phyloP scores from a whole-genome alignment of 1,284 basidiomycete species.

The Exobasidium cylindrosporum region DNA sequence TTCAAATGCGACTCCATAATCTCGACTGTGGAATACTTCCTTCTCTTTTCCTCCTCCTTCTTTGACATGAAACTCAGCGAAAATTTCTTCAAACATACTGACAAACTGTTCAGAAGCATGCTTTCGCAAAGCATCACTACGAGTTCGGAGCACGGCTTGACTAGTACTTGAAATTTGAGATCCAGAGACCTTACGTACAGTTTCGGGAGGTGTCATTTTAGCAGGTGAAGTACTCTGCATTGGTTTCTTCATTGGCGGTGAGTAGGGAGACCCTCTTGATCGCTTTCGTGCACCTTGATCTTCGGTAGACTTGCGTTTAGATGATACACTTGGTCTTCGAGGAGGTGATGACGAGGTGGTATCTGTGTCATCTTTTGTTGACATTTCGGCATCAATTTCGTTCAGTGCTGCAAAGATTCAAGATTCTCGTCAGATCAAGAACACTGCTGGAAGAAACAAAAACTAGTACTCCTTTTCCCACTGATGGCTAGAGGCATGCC shows the following conservation, averaged over 20 bases:
- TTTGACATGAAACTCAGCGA: not conserved
- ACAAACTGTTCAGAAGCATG: slow-evolving; percentile 15
- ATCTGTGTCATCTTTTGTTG: not conserved
- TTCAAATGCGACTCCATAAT: slow-evolving; percentile 31
- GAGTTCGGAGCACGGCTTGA: not conserved
- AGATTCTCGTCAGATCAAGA: no score
- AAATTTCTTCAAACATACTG: slow-evolving; percentile 16
- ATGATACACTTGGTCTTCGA: not conserved
- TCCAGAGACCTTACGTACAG: not conserved
- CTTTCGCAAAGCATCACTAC: slow-evolving; percentile 15
- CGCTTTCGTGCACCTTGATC: not conserved
- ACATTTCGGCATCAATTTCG: no score
- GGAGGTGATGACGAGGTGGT: slow-evolving; percentile 8
- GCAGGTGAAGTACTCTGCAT: not conserved
- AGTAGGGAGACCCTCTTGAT: not conserved
- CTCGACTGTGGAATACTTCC: slow-evolving; percentile 4
- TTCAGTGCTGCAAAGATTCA: no score
- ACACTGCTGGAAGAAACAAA: no score
- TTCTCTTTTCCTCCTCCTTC: slow-evolving; percentile 11
- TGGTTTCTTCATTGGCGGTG: not conserved
- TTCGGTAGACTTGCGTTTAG: slow-evolving; percentile 1
- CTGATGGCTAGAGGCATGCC: no score
- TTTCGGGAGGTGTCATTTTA: no score
- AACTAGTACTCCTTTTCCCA: no score
- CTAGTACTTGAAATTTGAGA: not conserved